phyloP scores from a whole-genome alignment of 148 eudicot genomes.

The Nepenthes gracilis region DNA sequence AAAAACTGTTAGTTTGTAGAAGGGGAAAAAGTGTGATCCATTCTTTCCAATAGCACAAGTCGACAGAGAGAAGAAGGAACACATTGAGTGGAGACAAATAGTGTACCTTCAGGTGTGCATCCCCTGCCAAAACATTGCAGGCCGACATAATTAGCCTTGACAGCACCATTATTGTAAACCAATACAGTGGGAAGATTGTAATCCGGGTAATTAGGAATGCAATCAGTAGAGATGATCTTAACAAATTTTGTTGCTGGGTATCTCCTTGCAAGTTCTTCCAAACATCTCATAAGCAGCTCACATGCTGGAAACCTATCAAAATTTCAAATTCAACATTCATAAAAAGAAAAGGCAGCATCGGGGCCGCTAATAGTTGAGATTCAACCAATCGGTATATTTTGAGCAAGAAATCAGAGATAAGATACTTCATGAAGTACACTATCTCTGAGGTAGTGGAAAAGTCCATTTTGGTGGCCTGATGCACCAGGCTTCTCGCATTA shows the following conservation, averaged over 20 bases:
- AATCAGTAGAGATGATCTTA: conserved; percentile 87
- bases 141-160: conserved; percentile 84
- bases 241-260: conserved; percentile 91
- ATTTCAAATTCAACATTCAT: not conserved
- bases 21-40: too few relatives aligned
- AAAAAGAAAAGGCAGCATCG: not conserved
- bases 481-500: too few relatives aligned
- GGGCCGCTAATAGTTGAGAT: not conserved
- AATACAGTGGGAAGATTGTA: conserved; percentile 81
- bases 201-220: conserved; percentile 97
- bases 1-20: too few relatives aligned
- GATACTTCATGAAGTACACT: too few relatives aligned
- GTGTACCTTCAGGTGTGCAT: conserved; percentile 93
- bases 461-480: too few relatives aligned
- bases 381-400: not conserved
- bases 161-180: conserved; percentile 87
- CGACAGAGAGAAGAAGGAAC: not conserved
- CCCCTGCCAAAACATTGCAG: conserved; percentile 64
- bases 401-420: too few relatives aligned
- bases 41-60: not conserved
- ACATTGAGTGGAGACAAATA: not conserved
- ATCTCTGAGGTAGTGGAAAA: too few relatives aligned
- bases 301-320: conserved; percentile 51
- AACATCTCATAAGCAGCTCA: conserved; percentile 51
- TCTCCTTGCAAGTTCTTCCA: conserved; percentile 66